Evolutionary conservation across 2,329 filamentous ascomycete species (phyloP).

Genomic region (Fusarium sp.): DNA sequence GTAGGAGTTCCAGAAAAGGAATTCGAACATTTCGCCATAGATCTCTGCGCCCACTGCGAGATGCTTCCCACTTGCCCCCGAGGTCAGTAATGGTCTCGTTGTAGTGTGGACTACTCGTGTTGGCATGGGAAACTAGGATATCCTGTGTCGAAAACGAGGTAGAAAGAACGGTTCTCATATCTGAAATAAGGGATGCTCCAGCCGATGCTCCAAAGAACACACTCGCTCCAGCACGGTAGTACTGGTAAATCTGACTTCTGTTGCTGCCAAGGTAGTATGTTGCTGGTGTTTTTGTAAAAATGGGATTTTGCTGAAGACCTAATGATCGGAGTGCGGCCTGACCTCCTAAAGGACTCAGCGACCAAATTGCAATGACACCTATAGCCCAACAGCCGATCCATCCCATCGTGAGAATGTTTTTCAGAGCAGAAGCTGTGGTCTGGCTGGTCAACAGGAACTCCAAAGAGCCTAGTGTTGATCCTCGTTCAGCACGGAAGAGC

Average conservation of each 20-base stretch:
- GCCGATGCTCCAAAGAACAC: not conserved
- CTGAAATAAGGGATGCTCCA: not conserved
- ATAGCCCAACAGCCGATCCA: not conserved
- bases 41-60: not conserved
- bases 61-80: not conserved
- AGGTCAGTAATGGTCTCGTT: fast-evolving
- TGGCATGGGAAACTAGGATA: not conserved
- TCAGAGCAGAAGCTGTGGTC: not conserved
- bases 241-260: not conserved
- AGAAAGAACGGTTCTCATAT: not conserved
- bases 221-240: fast-evolving
- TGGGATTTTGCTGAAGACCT: fast-evolving
- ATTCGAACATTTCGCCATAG: not conserved
- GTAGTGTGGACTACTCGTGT: not conserved
- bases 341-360: not conserved
- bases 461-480: not conserved
- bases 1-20: not conserved
- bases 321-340: not conserved
- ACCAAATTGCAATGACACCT: fast-evolving
- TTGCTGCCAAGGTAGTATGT: not conserved
- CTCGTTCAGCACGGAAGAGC: not conserved
- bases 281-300: fast-evolving
- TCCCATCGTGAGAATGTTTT: not conserved
- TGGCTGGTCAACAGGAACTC: slow-evolving; percentile 3
- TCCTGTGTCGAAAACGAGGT: not conserved